Evolutionary conservation across 257 asterid species (phyloP).

Genomic region (Solanum gandarillasii): DNA sequence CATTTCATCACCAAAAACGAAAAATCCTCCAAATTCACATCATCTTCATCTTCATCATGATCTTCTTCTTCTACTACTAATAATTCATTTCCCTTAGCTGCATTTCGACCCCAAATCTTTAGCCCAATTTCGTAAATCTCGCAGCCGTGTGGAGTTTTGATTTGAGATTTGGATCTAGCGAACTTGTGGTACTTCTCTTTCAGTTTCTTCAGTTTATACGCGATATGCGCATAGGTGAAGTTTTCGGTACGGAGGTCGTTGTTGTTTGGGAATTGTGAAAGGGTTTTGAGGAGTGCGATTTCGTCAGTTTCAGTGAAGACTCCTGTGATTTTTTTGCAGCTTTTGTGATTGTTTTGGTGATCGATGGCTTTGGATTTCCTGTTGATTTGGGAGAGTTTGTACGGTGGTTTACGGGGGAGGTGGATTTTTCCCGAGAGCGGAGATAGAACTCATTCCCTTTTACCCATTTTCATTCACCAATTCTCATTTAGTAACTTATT

Average conservation of each 20-base stretch:
- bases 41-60: neutral
- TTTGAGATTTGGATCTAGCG: neutral
- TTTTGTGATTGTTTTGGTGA: neutral
- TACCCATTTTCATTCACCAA: too few relatives aligned
- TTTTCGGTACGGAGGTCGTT: neutral
- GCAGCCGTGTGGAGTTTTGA: too few relatives aligned
- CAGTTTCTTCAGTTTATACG: neutral
- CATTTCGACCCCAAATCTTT: slow-evolving; percentile 1
- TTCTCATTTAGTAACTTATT: too few relatives aligned
- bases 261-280: neutral
- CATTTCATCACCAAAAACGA: neutral
- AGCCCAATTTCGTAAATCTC: neutral
- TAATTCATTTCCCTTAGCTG: neutral
- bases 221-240: neutral
- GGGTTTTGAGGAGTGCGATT: neutral
- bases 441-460: too few relatives aligned
- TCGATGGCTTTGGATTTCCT: neutral
- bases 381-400: neutral
- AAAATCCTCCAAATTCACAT: slow-evolving; percentile 2
- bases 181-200: slow-evolving; percentile 11
- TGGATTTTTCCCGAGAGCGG: too few relatives aligned
- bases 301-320: neutral
- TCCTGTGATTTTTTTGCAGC: neutral
- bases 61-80: neutral
- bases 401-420: neutral